Evolutionary conservation across 2,329 filamentous ascomycete genomes (phyloP), one percentile per base, ranked within the genome.

Genomic region (Zymoseptoria crescenta): DNA sequence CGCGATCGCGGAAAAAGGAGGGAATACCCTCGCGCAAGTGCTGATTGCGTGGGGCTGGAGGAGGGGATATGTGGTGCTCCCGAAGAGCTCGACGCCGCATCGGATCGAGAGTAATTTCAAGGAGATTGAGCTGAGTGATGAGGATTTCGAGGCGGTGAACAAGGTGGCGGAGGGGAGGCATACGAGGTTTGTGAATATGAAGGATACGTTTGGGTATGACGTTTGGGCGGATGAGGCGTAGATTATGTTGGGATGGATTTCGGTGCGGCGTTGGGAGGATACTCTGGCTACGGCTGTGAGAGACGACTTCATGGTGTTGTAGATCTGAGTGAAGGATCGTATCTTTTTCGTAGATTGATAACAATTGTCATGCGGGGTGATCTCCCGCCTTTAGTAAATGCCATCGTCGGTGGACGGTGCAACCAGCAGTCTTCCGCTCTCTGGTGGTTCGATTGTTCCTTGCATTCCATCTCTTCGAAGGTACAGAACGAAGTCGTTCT

Each of bases 141-240:
- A 74, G 64, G 76, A 87, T 65, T 81, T 86, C 67, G 76, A 79
- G 62, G 83, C 80, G 13, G 79, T 88, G 56, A 81, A 87, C 74
- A 73, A 78, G 62, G 86, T 89, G 7, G 85, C 86, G 0, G 79
- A 83, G 70, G 83, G 84, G 41, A 80, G 87, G 55, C 84, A 88
- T 73, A 83, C 81, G 27, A 83, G 87, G 45, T 90, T 91, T 69
- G 87, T 91, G 60, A 89, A 91, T 76, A 90, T 90, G 87, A 90
- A 88, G 80, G 87, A 89, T 64, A 88, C 85, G 1, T 90, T 90
- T 72, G 87, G 87, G 6, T 88, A 87, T 71, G 79, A 90, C 67
- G 81, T 89, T 54, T 77, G 75, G 75, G 71, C 74, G n/a, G 71
- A 75, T 57, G 75, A 77, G 71, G 58, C 56, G 48, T 61, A 53